Conservation (phyloP, 108 stramenopile species). For the Stephanodiscus triporus region DNA sequence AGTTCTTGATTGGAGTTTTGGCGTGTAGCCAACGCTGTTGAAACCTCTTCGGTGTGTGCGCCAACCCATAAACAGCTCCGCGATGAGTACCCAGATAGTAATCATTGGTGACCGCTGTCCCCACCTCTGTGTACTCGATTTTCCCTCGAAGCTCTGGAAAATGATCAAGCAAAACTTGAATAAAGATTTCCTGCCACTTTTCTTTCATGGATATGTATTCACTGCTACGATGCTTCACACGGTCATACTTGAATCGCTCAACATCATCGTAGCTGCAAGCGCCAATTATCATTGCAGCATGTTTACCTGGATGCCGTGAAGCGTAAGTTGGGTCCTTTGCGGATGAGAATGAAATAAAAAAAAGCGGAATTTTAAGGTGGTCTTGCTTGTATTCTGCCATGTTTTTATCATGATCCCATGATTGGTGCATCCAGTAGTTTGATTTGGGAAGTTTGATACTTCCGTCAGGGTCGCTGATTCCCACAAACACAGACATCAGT, state of each 20-base stretch:
- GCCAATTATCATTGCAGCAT: conserved; percentile 48
- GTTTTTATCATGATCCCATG: conserved; percentile 45
- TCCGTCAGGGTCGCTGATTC: conserved; percentile 36
- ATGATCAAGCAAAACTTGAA: conserved; percentile 23
- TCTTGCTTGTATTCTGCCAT: conserved; percentile 30
- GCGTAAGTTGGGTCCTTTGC: conserved; percentile 54
- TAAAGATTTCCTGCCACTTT: conserved; percentile 31
- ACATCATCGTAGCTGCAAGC: conserved; percentile 39
- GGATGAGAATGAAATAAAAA: conserved; percentile 47
- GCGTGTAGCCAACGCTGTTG: conserved; percentile 36
- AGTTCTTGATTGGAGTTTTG: conserved; percentile 36
- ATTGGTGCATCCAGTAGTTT: conserved; percentile 39
- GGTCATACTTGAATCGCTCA: conserved; percentile 29
- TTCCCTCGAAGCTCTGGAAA: conserved; percentile 42
- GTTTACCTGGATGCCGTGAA: conserved; percentile 40
- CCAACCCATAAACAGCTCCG: conserved; percentile 49
- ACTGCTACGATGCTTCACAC: conserved; percentile 41
- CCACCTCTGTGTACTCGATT: conserved; percentile 52
- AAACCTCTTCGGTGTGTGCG: conserved; percentile 40
- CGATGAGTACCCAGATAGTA: conserved; percentile 52
- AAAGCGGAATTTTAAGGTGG: conserved; percentile 26
- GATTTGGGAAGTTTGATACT: conserved; percentile 29
- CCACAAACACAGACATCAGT: conserved; percentile 45
- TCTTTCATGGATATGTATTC: conserved; percentile 46
- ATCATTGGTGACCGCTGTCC: conserved; percentile 56